phyloP scores from a whole-genome alignment of 2,329 filamentous ascomycete genomes.

The Metarhizium album region DNA sequence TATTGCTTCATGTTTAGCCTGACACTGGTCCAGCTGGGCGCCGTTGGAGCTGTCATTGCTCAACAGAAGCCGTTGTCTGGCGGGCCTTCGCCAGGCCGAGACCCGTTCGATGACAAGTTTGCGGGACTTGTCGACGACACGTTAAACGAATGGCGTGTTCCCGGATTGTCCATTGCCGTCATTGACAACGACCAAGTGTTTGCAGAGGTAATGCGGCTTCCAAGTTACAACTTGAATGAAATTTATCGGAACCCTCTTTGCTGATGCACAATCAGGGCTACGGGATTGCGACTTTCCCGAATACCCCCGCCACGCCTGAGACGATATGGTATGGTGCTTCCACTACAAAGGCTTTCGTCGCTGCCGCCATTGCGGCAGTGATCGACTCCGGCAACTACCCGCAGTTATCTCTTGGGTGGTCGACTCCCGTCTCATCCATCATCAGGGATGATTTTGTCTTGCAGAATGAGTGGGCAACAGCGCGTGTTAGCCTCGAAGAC shows the following conservation, averaged over 20 bases:
- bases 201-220: slow-evolving; percentile 14
- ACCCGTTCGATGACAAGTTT: slow-evolving; percentile 11
- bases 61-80: neutral
- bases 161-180: slow-evolving; percentile 17
- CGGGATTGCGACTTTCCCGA: slow-evolving; percentile 20
- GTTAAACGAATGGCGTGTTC: slow-evolving; percentile 17
- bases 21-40: neutral
- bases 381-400: slow-evolving; percentile 31
- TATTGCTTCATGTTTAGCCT: too few relatives aligned
- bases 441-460: slow-evolving; percentile 43
- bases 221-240: neutral
- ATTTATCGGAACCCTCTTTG: too few relatives aligned
- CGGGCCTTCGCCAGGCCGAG: neutral
- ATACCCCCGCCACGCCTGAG: slow-evolving; percentile 29
- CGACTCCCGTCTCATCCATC: slow-evolving; percentile 33
- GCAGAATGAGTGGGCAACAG: slow-evolving; percentile 31
- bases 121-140: slow-evolving; percentile 7
- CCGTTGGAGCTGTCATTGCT: neutral
- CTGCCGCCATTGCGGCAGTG: slow-evolving; percentile 37
- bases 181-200: slow-evolving; percentile 16
- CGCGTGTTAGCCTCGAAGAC: slow-evolving; percentile 42
- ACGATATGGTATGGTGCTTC: slow-evolving; percentile 46
- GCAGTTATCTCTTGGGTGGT: slow-evolving; percentile 28
- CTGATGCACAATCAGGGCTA: slow-evolving; percentile 14
- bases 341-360: slow-evolving; percentile 45